phyloP scores from a whole-genome alignment of 768 basidiomycete genomes.

The Kwoniella heveanensis region DNA sequence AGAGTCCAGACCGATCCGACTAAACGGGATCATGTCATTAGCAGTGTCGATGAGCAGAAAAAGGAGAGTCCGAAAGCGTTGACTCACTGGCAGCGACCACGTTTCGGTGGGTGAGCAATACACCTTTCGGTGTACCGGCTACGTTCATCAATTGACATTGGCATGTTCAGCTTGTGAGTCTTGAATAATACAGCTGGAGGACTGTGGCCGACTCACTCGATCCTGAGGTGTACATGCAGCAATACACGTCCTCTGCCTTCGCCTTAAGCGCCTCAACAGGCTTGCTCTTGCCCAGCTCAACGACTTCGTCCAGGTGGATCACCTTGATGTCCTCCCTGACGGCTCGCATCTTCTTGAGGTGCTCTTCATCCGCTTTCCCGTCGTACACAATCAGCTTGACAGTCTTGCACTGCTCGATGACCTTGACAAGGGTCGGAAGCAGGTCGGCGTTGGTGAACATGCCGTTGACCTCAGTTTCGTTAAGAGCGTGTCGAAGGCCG shows the following conservation, averaged over 20 bases:
- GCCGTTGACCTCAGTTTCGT: slow-evolving; percentile 78
- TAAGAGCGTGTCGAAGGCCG: slow-evolving; percentile 85
- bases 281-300: slow-evolving; percentile 66
- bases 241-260: slow-evolving; percentile 62
- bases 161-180: neutral
- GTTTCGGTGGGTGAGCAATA: slow-evolving; percentile 82
- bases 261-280: slow-evolving; percentile 63
- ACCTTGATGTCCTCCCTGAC: slow-evolving; percentile 67
- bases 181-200: no score
- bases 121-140: slow-evolving; percentile 93
- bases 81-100: slow-evolving; percentile 67
- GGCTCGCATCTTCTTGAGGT: slow-evolving; percentile 66
- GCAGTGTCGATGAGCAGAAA: no score
- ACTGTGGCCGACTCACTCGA: slow-evolving; percentile 57
- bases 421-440: slow-evolving; percentile 72
- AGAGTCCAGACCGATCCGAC: slow-evolving; percentile 78
- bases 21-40: no score
- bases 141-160: slow-evolving; percentile 55
- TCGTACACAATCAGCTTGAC: slow-evolving; percentile 85
- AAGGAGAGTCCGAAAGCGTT: neutral
- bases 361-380: slow-evolving; percentile 60
- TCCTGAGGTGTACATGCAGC: slow-evolving; percentile 75
- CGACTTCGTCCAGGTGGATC: slow-evolving; percentile 70
- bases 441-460: slow-evolving; percentile 93
- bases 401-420: slow-evolving; percentile 71